Conservation (phyloP, 169 alveolate species). For the Theileria orientalis region DNA sequence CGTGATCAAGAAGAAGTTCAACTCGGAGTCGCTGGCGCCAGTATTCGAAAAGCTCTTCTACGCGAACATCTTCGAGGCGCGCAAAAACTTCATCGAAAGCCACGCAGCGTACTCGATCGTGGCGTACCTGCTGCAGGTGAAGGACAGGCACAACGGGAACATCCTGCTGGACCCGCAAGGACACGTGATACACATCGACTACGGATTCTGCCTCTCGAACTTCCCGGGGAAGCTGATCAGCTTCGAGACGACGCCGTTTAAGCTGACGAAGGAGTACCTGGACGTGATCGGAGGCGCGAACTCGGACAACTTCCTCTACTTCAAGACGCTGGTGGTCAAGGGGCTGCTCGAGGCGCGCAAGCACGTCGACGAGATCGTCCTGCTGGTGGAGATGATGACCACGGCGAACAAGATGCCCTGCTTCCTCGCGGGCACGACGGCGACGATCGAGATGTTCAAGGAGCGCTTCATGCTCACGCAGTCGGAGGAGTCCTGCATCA, state of each 20-base stretch:
- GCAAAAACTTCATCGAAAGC: constrained; percentile 88
- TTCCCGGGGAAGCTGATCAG: constrained; percentile 93
- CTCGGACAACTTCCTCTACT: constrained; percentile 87
- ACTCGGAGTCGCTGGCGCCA: constrained; percentile 69
- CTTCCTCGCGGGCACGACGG: constrained; percentile 80
- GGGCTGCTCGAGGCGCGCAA: constrained; percentile 87
- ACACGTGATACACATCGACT: constrained; percentile 93
- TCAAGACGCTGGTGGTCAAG: constrained; percentile 79
- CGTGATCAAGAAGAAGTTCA: constrained; percentile 71
- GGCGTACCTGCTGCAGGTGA: constrained; percentile 88
- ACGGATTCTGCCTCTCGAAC: constrained; percentile 92
- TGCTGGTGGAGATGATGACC: constrained; percentile 88
- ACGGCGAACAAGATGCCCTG: constrained; percentile 88
- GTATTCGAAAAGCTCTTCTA: constrained; percentile 70
- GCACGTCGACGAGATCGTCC: constrained; percentile 84
- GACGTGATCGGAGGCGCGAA: constrained; percentile 92
- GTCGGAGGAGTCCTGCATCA: constrained; percentile 82
- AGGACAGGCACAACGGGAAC: constrained; percentile 97
- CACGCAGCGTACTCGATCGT: constrained; percentile 95
- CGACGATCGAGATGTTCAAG: constrained; percentile 70
- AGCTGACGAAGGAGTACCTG: constrained; percentile 92
- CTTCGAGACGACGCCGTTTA: constrained; percentile 95
- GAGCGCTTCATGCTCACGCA: constrained; percentile 82
- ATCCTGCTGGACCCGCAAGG: constrained; percentile 91
- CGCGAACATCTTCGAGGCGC: constrained; percentile 73